Base-by-base conservation (phyloP, 2,329 filamentous ascomycete species). In the Fusarium pseudonygamai region DNA sequence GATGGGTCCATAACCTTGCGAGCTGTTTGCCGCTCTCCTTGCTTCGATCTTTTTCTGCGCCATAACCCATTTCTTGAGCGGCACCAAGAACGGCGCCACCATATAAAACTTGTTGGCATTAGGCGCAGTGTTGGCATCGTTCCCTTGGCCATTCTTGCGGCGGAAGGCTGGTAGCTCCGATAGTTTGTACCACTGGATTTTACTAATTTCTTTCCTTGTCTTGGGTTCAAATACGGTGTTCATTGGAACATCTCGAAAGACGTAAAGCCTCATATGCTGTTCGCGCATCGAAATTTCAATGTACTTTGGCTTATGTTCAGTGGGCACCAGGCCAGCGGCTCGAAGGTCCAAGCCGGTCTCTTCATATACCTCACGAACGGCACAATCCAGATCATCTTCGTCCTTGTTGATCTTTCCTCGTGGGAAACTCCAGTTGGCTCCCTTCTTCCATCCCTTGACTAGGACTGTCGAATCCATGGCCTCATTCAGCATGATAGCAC, bases 391-490 rank as follows among this genome's bases (percentile, higher is more conserved):
- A 79, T 99, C 96, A 67, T 93, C 91, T 82, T 99, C 96, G 78
- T 97, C 94, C 83, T 97, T 97, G 85, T 98, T 98, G 84, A 99
- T 98, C 84, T 99, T 99, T 43, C 96, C 97, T 57, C 96, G 87
- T 0, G 96, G 96, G 67, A 99, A 99, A 80, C 95, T 97, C 96
- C 96, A 99, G 80, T 93, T 96, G 18, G 96, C 93, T 39, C 93
- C 92, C 81, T 97, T 98, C 86, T 98, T 99, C 94, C 95, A 99
- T 22, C 96, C 97, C 80, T 97, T 97, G 67, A 99, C 97, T 47
- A 99, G 87, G 20, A 99, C 90, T 1, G 95, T 93, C 59, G 95
- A 92, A 78, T 98, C 96, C 95, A 99, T 97, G n/a, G 89, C 90
- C 68, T 95, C 87, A 80, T 98, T 98, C 58, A 99, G 88, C 86